Evolutionary conservation across 176 grass and related monocot genomes (phyloP), one percentile per base, ranked within the genome.

Genomic region (Melocanna baccifera): DNA sequence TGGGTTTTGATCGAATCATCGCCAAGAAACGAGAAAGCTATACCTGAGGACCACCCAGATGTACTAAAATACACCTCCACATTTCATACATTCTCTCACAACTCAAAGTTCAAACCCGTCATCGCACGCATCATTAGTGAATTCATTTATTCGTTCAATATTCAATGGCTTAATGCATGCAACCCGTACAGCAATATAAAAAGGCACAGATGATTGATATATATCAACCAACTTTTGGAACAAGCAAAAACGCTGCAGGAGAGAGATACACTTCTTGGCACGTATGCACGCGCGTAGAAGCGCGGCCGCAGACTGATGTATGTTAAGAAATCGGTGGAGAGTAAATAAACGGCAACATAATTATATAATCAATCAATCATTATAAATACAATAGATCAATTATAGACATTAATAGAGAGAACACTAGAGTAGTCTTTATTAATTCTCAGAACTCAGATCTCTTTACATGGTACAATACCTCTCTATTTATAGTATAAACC

Each of bases 181-280:
- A 28, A 20, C 34, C 13, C 32, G 22, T 18, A 23, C 11, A 40
- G 2, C 79, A 30, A 67, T 36, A 32, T n/a, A 16, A 37, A 43
- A 42, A 70, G 12, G 4, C 72, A 52, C 4, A 34, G 42, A 23
- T 71, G 43, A 69, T 81, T 42, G 53, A 57, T 69, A 46, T 43
- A 23, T 36, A 77, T 37, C 48, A 56, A 9, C n/a, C 2, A 69
- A 81, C 25, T 59, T 61, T 28, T 52, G 23, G 37, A 81, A 76
- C 62, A 82, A n/a, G 28, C 62, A 69, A 26, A 43, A 81, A 67
- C 29, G 7, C 39, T 28, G 36, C 74, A 37, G 40, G 30, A 79
- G 88, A 74, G 73, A 73, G 41, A 90, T 67, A 90, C 62, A 2
- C 28, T 64, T 63, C 12, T 78, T 58, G 46, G 66, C 78, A 77